Percentiles rank a stretch among this genome's conserved stretches.
These are phyloP conservation scores for Vairimorpha apis DNA, from an alignment of 371 early-diverging fungal genomes.

Conservation along the genomic window DNA sequence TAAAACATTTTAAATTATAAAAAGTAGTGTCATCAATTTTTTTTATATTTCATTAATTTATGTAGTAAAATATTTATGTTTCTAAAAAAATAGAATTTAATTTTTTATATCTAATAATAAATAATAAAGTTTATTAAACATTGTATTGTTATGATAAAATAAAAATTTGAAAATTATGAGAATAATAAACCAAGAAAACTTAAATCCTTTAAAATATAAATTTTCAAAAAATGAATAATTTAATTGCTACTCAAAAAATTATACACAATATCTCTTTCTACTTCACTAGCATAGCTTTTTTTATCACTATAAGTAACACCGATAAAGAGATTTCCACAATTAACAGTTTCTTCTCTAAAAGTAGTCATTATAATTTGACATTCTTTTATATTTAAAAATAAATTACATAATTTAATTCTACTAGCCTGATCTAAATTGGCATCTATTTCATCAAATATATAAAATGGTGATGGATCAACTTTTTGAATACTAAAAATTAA, in stretches of 20 bases:
- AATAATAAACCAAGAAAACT: too few species aligned
- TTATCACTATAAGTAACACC: constrained; percentile 44
- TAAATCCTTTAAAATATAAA: too few species aligned
- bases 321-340: constrained; percentile 53
- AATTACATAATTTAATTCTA: constrained; percentile 27
- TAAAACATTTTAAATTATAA: too few species aligned
- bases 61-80: too few species aligned
- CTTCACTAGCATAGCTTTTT: constrained; percentile 37
- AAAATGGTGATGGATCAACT: constrained; percentile 96
- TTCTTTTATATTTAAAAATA: constrained; percentile 39
- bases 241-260: neutral
- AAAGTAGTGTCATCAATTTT: too few species aligned
- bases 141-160: too few species aligned
- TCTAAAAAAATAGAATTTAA: too few species aligned
- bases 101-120: too few species aligned
- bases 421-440: constrained; percentile 78
- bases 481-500: constrained; percentile 95
- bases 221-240: too few species aligned
- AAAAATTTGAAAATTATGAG: too few species aligned
- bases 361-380: constrained; percentile 59
- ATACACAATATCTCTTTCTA: constrained; percentile 9
- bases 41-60: too few species aligned
- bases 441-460: constrained; percentile 99
- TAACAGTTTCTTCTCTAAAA: constrained; percentile 56
- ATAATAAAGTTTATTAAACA: too few species aligned